phyloP scores from a whole-genome alignment of 2,329 filamentous ascomycete species.

The Xylaria sp. region DNA sequence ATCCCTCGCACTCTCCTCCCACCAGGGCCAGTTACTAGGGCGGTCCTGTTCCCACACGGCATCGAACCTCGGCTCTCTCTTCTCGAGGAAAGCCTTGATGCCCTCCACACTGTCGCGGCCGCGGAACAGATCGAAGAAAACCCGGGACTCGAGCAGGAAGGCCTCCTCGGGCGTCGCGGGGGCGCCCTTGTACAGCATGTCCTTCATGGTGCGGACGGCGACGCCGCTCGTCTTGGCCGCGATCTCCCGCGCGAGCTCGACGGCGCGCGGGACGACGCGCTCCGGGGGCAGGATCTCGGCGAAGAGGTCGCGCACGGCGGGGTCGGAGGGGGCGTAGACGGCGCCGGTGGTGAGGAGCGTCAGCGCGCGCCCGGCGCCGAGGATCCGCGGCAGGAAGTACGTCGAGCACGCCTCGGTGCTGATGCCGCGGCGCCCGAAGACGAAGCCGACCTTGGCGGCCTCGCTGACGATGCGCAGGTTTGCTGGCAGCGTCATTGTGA shows the following conservation, averaged over 20 bases:
- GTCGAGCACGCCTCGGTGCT: constrained; percentile 77
- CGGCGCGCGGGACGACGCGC: constrained; percentile 71
- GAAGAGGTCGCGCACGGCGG: constrained; percentile 70
- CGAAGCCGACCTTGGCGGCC: constrained; percentile 76
- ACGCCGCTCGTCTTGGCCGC: constrained; percentile 73
- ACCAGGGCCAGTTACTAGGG: constrained; percentile 74
- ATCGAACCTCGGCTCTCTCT: constrained; percentile 70
- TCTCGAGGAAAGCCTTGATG: constrained; percentile 75
- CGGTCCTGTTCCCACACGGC: constrained; percentile 70
- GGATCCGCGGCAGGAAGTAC: constrained; percentile 76
- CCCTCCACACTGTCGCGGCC: constrained; percentile 73
- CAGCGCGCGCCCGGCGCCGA: constrained; percentile 72
- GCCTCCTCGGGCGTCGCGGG: constrained; percentile 72
- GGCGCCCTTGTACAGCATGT: constrained; percentile 62
- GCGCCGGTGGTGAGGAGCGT: constrained; percentile 74
- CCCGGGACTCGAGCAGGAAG: constrained; percentile 74
- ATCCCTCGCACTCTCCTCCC: constrained; percentile 62
- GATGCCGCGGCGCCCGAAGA: constrained; percentile 76
- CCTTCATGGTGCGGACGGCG: constrained; percentile 73
- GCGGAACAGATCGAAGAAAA: constrained; percentile 71
- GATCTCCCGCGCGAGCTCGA: constrained; percentile 74
- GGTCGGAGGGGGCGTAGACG: constrained; percentile 64
- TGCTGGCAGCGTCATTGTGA: constrained; percentile 70
- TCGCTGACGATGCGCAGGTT: constrained; percentile 64
- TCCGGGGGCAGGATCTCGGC: constrained; percentile 71